phyloP scores from a whole-genome alignment of 1,284 basidiomycete genomes.

The Mycena citricolor region DNA sequence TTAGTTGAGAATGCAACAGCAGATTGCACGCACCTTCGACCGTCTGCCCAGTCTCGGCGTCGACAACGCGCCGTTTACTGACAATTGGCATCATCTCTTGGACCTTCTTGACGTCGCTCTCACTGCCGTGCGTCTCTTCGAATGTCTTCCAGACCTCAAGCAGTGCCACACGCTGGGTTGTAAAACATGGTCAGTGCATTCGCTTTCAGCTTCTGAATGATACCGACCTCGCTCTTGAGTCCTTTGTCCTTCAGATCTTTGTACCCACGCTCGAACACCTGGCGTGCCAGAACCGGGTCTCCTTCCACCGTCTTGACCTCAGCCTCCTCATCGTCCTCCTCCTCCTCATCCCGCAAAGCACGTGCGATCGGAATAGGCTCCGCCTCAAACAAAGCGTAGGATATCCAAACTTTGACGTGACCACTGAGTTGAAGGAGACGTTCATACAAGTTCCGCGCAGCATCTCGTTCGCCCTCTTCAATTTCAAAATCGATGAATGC shows the following conservation, averaged over 20 bases:
- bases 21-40: slow-evolving; percentile 70
- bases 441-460: slow-evolving; percentile 87
- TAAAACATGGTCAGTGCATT: slow-evolving; percentile 14
- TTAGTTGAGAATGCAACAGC: too few relatives aligned
- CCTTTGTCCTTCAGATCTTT: slow-evolving; percentile 78
- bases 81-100: slow-evolving; percentile 90
- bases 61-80: slow-evolving; percentile 80
- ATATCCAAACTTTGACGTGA: slow-evolving; percentile 93
- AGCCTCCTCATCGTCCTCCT: slow-evolving; percentile 65
- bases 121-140: slow-evolving; percentile 76
- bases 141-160: slow-evolving; percentile 94
- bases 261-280: slow-evolving; percentile 85
- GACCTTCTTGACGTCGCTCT: slow-evolving; percentile 73
- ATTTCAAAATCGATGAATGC: slow-evolving; percentile 97
- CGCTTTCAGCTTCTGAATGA: not conserved
- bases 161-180: slow-evolving; percentile 76
- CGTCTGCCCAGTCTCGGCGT: slow-evolving; percentile 80
- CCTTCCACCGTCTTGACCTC: slow-evolving; percentile 69
- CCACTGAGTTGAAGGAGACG: slow-evolving; percentile 84
- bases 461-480: slow-evolving; percentile 89
- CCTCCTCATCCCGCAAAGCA: slow-evolving; percentile 73
- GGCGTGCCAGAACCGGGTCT: slow-evolving; percentile 67
- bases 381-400: slow-evolving; percentile 77
- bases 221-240: slow-evolving; percentile 83
- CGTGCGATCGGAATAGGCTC: slow-evolving; percentile 65